Conservation (phyloP, 495 filamentous ascomycete genomes). For the Penicillium roqueforti region DNA sequence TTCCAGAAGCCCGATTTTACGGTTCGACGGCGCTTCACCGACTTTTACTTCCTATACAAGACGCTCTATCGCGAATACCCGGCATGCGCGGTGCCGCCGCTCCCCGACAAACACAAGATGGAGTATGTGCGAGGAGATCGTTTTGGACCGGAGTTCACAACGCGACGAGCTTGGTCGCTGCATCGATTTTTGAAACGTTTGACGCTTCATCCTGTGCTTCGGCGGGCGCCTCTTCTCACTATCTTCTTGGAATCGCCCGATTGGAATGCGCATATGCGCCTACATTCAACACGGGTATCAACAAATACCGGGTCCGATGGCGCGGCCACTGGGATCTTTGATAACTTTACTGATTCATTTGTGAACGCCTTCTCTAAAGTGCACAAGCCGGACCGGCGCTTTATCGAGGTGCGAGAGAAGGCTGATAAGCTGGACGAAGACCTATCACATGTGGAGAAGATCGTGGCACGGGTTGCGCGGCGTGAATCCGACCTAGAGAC, state of each 20-base stretch:
- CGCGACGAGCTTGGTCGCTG: slow-evolving; percentile 80
- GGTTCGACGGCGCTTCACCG: slow-evolving; percentile 88
- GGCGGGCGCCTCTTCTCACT: slow-evolving; percentile 74
- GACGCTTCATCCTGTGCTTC: slow-evolving; percentile 82
- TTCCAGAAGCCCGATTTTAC: slow-evolving; percentile 74
- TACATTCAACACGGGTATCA: slow-evolving; percentile 60
- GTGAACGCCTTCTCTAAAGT: slow-evolving; percentile 96
- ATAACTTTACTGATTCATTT: slow-evolving; percentile 92
- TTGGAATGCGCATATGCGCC: slow-evolving; percentile 94
- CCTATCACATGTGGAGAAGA: slow-evolving; percentile 86
- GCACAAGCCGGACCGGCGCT: slow-evolving; percentile 90
- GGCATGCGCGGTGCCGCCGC: slow-evolving; percentile 84
- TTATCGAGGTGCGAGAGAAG: slow-evolving; percentile 89
- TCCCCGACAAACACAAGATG: slow-evolving; percentile 99
- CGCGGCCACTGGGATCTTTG: slow-evolving; percentile 67
- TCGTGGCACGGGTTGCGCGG: slow-evolving; percentile 81
- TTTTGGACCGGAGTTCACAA: slow-evolving; percentile 92
- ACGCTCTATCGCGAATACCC: slow-evolving; percentile 80
- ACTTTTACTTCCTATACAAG: slow-evolving; percentile 97
- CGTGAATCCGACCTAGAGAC: slow-evolving; percentile 84
- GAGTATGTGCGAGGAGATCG: slow-evolving; percentile 94
- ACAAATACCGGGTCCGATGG: slow-evolving; percentile 48
- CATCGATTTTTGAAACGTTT: slow-evolving; percentile 87
- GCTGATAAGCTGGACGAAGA: slow-evolving; percentile 95
- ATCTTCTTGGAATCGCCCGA: slow-evolving; percentile 88